These are phyloP conservation scores for Paramecium biaurelia DNA, from an alignment of 73 alveolate species.

Conservation along the genomic window DNA sequence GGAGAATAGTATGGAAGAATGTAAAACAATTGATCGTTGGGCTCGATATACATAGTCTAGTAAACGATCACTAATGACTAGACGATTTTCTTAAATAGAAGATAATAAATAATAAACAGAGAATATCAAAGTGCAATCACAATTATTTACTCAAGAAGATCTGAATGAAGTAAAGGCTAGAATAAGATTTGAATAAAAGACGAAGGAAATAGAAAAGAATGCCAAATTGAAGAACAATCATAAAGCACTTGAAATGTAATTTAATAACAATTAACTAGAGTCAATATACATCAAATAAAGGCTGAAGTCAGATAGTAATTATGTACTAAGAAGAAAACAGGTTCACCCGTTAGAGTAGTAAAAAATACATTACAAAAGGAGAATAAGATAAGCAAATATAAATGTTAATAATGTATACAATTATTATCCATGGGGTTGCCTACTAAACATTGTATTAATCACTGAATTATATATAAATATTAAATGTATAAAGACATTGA, in stretches of 20 bases:
- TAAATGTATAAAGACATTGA: conserved; percentile 47
- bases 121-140: neutral
- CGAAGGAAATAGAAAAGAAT: neutral
- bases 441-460: conserved; percentile 44
- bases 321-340: neutral
- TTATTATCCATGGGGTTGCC: conserved; percentile 37
- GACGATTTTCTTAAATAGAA: conserved; percentile 23
- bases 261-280: neutral
- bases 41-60: neutral
- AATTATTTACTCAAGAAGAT: neutral
- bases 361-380: neutral
- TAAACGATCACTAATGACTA: neutral
- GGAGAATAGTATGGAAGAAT: neutral
- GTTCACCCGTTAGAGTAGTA: neutral
- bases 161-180: neutral
- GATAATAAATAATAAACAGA: neutral
- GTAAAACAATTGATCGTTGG: conserved; percentile 27
- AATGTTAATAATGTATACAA: neutral
- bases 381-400: neutral
- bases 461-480: neutral
- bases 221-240: neutral
- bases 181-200: conserved; percentile 11
- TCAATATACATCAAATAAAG: neutral
- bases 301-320: conserved; percentile 17
- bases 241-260: conserved; percentile 18